Percentiles rank a stretch among this genome's conserved stretches.
These are phyloP conservation scores for Echeveria elegans DNA, from an alignment of 164 flowering plant species.

Conservation along the genomic window DNA sequence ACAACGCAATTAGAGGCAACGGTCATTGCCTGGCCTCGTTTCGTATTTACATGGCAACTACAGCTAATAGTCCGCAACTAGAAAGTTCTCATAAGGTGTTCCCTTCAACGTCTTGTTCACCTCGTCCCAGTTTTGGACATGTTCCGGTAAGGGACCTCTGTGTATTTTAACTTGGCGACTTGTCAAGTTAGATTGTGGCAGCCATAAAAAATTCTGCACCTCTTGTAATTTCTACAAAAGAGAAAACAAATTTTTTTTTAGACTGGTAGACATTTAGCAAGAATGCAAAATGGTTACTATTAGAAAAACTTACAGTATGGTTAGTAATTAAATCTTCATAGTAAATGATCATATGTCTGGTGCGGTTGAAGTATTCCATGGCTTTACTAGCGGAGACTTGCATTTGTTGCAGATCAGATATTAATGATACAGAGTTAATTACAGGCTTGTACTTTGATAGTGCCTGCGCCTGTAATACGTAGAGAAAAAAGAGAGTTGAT, in stretches of 20 bases:
- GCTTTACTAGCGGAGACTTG: constrained; percentile 38
- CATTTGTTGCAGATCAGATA: constrained; percentile 33
- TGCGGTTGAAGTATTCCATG: constrained; percentile 46
- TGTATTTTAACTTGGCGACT: constrained; percentile 87
- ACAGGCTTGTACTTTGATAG: constrained; percentile 60
- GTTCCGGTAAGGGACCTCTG: constrained; percentile 41
- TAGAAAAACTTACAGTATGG: constrained; percentile 33
- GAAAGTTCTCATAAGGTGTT: constrained; percentile 12
- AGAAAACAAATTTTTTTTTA: neutral
- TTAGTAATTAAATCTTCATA: constrained; percentile 68
- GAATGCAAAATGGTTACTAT: too few relatives aligned
- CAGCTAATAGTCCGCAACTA: constrained; percentile 7
- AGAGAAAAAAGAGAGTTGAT: neutral
- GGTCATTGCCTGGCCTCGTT: neutral
- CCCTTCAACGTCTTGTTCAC: constrained; percentile 13
- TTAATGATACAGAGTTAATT: constrained; percentile 37
- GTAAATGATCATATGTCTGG: constrained; percentile 50
- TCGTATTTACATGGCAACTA: neutral
- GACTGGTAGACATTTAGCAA: too few relatives aligned
- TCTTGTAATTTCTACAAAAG: constrained; percentile 42
- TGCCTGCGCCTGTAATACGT: constrained; percentile 43
- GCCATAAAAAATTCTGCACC: constrained; percentile 49
- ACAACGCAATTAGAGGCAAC: neutral
- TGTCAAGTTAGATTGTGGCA: constrained; percentile 42
- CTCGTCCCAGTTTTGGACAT: constrained; percentile 57